Conservation (phyloP, 176 grass and related monocot species). For the Poa annua region DNA sequence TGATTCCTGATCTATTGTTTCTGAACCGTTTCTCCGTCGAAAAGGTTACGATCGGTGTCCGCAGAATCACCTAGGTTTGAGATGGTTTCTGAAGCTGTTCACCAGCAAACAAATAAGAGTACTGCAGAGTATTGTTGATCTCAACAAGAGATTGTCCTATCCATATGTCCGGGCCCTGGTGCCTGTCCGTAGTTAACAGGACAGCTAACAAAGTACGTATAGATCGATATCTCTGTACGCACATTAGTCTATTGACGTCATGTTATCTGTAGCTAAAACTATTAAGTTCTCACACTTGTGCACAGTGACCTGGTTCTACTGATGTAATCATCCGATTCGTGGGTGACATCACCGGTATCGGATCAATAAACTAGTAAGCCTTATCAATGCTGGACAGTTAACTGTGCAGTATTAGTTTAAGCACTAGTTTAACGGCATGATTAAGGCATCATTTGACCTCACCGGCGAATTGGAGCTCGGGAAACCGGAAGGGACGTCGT, state of each 20-base stretch:
- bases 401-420: slow-evolving; percentile 31
- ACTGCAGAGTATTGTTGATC: neutral
- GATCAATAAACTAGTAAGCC: slow-evolving; percentile 43
- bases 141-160: neutral
- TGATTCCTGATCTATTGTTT: neutral
- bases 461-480: slow-evolving; percentile 13
- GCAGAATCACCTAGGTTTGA: neutral
- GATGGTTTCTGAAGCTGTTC: slow-evolving; percentile 13
- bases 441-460: slow-evolving; percentile 44
- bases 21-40: slow-evolving; percentile 14
- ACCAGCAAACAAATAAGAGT: neutral
- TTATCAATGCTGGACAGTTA: neutral
- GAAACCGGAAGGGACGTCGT: slow-evolving; percentile 7
- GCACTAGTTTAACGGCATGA: slow-evolving; percentile 43
- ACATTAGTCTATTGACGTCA: neutral
- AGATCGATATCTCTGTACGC: neutral
- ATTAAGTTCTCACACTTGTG: neutral
- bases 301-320: slow-evolving; percentile 14
- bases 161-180: neutral
- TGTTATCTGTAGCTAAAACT: slow-evolving; percentile 12
- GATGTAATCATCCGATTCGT: slow-evolving; percentile 48
- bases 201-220: neutral
- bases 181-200: neutral
- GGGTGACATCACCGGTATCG: slow-evolving; percentile 44
- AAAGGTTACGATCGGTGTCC: slow-evolving; percentile 21